Evolutionary conservation across 768 basidiomycete species (phyloP), one percentile per base, ranked within the genome.

Genomic region (Daedaleopsis nitida): DNA sequence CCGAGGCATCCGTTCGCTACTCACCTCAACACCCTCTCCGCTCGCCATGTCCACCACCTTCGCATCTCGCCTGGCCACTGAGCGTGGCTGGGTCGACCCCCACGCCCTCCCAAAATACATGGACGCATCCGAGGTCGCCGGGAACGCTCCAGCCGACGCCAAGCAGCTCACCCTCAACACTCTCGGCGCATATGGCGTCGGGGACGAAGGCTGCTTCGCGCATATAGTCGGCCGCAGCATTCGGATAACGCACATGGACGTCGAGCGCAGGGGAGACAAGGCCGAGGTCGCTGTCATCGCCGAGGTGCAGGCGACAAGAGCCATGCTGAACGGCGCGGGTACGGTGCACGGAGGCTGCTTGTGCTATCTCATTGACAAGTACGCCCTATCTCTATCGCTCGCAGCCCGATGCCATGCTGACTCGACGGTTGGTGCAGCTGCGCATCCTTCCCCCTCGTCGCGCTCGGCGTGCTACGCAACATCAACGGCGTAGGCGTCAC

Each of bases 331-430:
- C 65, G 88, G 88, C 13, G 86, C 87, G 24, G 86, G 86, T 1
- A 87, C 88, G 83, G 77, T 90, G 16, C 89, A 90, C 65, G 89
- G 89, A n/a, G 88, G 86, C 42, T 88, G 87, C 57, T 70, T 91
- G 37, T 85, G 87, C 48, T 89, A 89, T 73, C 76, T 91, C 57
- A 84, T 90, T 47, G 89, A 91, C 73, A 89, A 87, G 86, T 86
- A 61, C 52, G 81, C 73, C 16, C 13, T n/a, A n/a, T 17, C 45
- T 44, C 24, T 37, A 32, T 24, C 21, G 13, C 23, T 38, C 16
- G 16, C 39, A 42, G 5, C 27, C 32, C 5, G 51, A 13, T n/a
- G 10, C 32, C 39, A 21, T 17, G 49, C 47, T 32, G 3, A 32
- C 27, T 56, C 19, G 17, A 12, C 57, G 34, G 23, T 10, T 38